Conservation (phyloP, 1,284 basidiomycete genomes). For the Volvariella surrecta region DNA sequence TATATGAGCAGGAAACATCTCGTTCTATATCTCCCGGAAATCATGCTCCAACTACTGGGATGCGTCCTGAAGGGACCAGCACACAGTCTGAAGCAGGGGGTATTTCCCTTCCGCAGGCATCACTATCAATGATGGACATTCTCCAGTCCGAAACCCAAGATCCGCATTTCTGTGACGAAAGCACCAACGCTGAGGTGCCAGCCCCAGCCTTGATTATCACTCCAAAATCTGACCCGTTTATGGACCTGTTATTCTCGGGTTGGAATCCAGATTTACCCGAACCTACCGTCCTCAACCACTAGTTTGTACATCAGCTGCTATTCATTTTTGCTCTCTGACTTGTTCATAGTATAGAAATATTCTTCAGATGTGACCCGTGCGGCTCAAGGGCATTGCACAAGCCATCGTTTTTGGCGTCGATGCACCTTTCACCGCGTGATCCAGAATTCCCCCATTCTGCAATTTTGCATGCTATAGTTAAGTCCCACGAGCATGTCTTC, state of each 20-base stretch:
- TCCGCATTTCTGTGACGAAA: slow-evolving; percentile 36
- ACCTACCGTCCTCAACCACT: slow-evolving; percentile 60
- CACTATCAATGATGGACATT: slow-evolving; percentile 34
- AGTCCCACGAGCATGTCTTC: slow-evolving; percentile 13
- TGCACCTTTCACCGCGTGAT: slow-evolving; percentile 69
- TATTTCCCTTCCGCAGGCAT: slow-evolving; percentile 39
- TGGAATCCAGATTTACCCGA: slow-evolving; percentile 80
- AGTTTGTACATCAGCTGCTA: slow-evolving; percentile 31
- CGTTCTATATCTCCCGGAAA: slow-evolving; percentile 35
- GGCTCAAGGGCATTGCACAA: slow-evolving; percentile 71
- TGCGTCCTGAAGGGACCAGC: slow-evolving; percentile 12
- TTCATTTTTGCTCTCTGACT: slow-evolving; percentile 9
- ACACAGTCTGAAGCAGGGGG: slow-evolving; percentile 20
- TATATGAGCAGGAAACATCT: slow-evolving; percentile 43
- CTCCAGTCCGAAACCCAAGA: slow-evolving; percentile 34
- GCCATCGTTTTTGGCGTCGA: slow-evolving; percentile 68
- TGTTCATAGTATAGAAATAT: slow-evolving; percentile 57
- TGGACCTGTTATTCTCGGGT: slow-evolving; percentile 61
- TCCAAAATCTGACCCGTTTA: slow-evolving; percentile 37
- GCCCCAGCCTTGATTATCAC: slow-evolving; percentile 21
- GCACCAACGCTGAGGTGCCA: slow-evolving; percentile 40
- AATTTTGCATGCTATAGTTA: slow-evolving; percentile 74
- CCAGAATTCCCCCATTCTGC: slow-evolving; percentile 74
- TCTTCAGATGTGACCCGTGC: slow-evolving; percentile 78
- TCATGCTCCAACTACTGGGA: slow-evolving; percentile 11